phyloP scores from a whole-genome alignment of 2,329 filamentous ascomycete species.

The Calonectria leucothoes region DNA sequence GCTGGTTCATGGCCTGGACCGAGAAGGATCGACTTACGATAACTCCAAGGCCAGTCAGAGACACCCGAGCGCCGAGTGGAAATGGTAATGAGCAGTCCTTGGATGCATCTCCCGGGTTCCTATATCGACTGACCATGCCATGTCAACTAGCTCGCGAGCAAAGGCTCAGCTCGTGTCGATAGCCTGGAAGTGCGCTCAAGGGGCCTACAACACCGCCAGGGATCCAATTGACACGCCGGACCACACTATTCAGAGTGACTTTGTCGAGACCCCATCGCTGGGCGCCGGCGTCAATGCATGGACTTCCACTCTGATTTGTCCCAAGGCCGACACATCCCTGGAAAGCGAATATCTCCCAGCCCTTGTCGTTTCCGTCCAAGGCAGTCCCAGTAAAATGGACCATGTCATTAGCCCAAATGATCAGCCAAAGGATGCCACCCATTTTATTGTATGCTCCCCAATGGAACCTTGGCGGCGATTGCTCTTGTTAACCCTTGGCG shows the following conservation, averaged over 20 bases:
- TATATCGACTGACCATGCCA: background rate
- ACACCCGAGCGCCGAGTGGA: slow-evolving; percentile 26
- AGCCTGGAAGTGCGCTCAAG: slow-evolving; percentile 35
- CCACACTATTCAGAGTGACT: slow-evolving; percentile 22
- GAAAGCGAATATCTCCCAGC: slow-evolving; percentile 20
- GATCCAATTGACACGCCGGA: slow-evolving; percentile 21
- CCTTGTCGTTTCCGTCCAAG: slow-evolving; percentile 35
- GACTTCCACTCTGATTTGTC: slow-evolving; percentile 28
- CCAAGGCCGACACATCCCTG: background rate
- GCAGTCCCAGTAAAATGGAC: slow-evolving; percentile 38
- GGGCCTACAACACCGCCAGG: slow-evolving; percentile 22
- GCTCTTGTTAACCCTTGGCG: background rate
- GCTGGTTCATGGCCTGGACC: slow-evolving; percentile 35
- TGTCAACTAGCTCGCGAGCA: slow-evolving; percentile 17
- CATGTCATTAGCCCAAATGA: slow-evolving; percentile 36
- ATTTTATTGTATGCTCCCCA: slow-evolving; percentile 32
- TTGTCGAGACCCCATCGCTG: slow-evolving; percentile 19
- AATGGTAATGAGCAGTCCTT: slow-evolving; percentile 20
- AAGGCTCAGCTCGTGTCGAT: slow-evolving; percentile 31
- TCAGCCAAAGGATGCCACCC: background rate
- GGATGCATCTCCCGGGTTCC: background rate
- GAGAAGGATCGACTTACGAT: slow-evolving; percentile 33
- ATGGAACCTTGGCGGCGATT: background rate
- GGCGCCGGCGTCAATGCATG: slow-evolving; percentile 31
- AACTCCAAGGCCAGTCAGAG: slow-evolving; percentile 32